phyloP scores from a whole-genome alignment of 352 stramenopile species.

The Globisporangium carolinianum region DNA sequence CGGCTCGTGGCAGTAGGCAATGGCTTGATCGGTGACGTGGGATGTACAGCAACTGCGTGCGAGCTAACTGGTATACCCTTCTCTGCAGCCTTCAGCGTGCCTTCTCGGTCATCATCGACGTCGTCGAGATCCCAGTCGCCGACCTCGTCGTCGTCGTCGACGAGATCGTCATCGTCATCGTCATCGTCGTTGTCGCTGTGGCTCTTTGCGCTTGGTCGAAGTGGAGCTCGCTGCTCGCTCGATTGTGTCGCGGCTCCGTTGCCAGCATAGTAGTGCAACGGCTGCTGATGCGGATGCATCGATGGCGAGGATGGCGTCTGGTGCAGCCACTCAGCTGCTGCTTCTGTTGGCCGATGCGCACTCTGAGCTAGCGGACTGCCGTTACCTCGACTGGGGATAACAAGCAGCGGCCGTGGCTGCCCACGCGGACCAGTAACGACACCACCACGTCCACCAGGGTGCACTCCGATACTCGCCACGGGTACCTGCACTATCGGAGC shows the following conservation, averaged over 20 bases:
- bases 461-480: not conserved
- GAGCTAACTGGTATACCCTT: not conserved
- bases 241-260: not conserved
- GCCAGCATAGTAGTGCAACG: not conserved
- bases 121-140: conserved; percentile 31
- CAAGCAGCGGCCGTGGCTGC: not conserved
- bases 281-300: too few relatives aligned
- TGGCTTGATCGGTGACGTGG: too few relatives aligned
- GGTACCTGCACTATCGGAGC: not conserved
- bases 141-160: conserved; percentile 32
- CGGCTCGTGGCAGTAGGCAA: too few relatives aligned
- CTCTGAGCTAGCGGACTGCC: not conserved
- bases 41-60: not conserved
- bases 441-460: not conserved
- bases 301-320: not conserved
- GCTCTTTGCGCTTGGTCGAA: not conserved
- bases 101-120: not conserved
- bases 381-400: not conserved
- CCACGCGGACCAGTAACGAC: not conserved
- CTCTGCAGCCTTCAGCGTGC: not conserved
- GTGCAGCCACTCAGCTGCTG: not conserved
- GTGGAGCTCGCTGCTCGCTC: not conserved
- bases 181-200: conserved; percentile 15
- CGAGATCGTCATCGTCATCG: conserved; percentile 30
- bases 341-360: not conserved